These are phyloP conservation scores for Verticillium klebahnii DNA, from an alignment of 2,329 filamentous ascomycete species.

Conservation along the genomic window DNA sequence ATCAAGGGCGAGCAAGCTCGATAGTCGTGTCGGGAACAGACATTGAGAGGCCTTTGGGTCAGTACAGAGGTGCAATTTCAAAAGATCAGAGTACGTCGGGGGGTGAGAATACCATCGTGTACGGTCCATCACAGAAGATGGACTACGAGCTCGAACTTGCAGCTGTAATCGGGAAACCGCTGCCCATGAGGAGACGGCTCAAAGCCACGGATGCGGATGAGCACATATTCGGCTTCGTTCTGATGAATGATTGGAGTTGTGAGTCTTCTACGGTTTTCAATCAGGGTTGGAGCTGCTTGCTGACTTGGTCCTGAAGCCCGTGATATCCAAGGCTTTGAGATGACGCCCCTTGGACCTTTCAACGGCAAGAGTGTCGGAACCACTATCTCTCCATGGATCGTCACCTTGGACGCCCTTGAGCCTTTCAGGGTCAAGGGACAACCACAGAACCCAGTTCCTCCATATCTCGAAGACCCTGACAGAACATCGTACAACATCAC, in stretches of 20 bases:
- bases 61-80: slow-evolving; percentile 22
- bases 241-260: slow-evolving; percentile 60
- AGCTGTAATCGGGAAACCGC: slow-evolving; percentile 36
- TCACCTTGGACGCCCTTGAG: slow-evolving; percentile 56
- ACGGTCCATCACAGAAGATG: slow-evolving; percentile 26
- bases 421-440: slow-evolving; percentile 45
- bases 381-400: slow-evolving; percentile 56
- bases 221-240: slow-evolving; percentile 58
- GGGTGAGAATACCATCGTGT: slow-evolving; percentile 13
- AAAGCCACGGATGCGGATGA: slow-evolving; percentile 44
- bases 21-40: slow-evolving; percentile 44
- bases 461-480: slow-evolving; percentile 29
- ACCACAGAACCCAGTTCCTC: slow-evolving; percentile 15
- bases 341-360: slow-evolving; percentile 56
- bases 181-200: slow-evolving; percentile 28
- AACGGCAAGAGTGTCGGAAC: slow-evolving; percentile 59
- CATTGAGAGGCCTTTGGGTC: slow-evolving; percentile 41
- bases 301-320: slow-evolving; percentile 31
- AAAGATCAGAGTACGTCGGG: slow-evolving; percentile 8
- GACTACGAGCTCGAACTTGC: slow-evolving; percentile 42
- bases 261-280: slow-evolving; percentile 20
- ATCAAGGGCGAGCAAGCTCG: slow-evolving; percentile 49
- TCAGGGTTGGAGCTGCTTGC: slow-evolving; percentile 6
- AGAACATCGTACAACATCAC: slow-evolving; percentile 28
- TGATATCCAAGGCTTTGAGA: slow-evolving; percentile 59